A percentile compares a stretch with the other conserved stretches of the same genome.
Conservation (phyloP, 345 rosid genomes). For the Trapa incisa region DNA sequence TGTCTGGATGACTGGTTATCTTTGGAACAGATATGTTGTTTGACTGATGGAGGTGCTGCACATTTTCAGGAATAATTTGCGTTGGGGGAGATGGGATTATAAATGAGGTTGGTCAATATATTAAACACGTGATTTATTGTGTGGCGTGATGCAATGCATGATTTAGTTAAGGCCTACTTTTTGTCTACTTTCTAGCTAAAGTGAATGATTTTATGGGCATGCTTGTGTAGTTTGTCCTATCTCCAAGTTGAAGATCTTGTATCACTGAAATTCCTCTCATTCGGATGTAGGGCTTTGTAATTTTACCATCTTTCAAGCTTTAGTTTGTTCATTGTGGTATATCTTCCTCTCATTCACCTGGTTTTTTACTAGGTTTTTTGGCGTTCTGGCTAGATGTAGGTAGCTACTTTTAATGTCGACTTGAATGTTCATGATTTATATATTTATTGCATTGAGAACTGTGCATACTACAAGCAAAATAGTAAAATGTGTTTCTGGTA, state of each 20-base stretch:
- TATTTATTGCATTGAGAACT: background rate
- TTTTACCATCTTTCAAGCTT: background rate
- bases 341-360: background rate
- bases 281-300: background rate
- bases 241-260: background rate
- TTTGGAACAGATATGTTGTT: conserved; percentile 5
- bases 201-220: background rate
- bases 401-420: background rate
- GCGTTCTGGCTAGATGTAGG: background rate
- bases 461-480: background rate
- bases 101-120: conserved; percentile 58
- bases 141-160: background rate
- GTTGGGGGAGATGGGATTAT: conserved; percentile 98
- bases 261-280: background rate
- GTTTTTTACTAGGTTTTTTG: background rate
- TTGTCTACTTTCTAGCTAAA: background rate
- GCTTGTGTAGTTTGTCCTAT: background rate
- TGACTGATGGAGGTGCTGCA: conserved; percentile 4
- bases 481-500: background rate
- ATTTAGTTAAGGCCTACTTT: background rate
- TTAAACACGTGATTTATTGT: background rate
- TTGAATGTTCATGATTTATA: background rate
- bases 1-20: conserved; percentile 6
- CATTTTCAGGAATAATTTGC: conserved; percentile 74
- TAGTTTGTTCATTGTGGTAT: background rate